Percentiles rank a stretch among this genome's conserved stretches.
phyloP scores from a whole-genome alignment of 1,139 yeast genomes.

The Candida tunisiensis region DNA sequence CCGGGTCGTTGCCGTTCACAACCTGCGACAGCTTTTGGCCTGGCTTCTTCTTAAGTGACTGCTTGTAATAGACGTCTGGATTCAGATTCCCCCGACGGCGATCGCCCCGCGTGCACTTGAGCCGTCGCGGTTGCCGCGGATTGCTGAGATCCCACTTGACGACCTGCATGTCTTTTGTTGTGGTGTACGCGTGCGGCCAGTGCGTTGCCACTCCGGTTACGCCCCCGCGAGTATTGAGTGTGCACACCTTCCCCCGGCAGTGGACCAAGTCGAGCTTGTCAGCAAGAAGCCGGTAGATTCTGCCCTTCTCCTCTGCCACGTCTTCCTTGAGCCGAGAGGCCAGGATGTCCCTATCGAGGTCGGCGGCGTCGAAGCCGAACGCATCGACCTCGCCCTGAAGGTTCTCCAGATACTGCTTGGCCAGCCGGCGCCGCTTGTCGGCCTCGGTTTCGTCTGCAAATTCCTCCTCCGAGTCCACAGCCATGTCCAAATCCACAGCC shows the following conservation, averaged over 20 bases:
- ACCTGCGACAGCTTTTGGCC: too few relatives aligned
- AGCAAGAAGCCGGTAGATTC: slow-evolving; percentile 53
- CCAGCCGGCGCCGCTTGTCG: slow-evolving; percentile 85
- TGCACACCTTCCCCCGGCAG: slow-evolving; percentile 1
- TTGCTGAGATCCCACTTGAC: slow-evolving; percentile 59
- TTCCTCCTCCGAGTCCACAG: neutral
- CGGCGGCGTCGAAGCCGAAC: slow-evolving; percentile 76
- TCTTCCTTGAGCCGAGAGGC: slow-evolving; percentile 70
- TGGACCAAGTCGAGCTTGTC: slow-evolving; percentile 15
- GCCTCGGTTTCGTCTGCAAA: slow-evolving; percentile 50
- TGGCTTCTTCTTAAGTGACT: slow-evolving; percentile 5
- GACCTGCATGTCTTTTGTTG: slow-evolving; percentile 66
- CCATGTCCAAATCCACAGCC: too few relatives aligned
- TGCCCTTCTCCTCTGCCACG: slow-evolving; percentile 80
- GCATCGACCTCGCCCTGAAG: slow-evolving; percentile 42
- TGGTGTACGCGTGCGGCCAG: slow-evolving; percentile 57
- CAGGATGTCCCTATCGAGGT: slow-evolving; percentile 73
- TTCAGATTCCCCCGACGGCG: slow-evolving; percentile 41
- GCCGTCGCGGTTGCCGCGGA: neutral
- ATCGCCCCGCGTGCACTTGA: neutral
- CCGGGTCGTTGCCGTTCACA: too few relatives aligned
- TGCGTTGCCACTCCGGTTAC: slow-evolving; percentile 28
- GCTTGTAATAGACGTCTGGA: slow-evolving; percentile 24
- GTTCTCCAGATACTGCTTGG: slow-evolving; percentile 80
- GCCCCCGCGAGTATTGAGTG: slow-evolving; percentile 7